phyloP scores from a whole-genome alignment of 257 asterid species.

The Lavandula angustifolia region DNA sequence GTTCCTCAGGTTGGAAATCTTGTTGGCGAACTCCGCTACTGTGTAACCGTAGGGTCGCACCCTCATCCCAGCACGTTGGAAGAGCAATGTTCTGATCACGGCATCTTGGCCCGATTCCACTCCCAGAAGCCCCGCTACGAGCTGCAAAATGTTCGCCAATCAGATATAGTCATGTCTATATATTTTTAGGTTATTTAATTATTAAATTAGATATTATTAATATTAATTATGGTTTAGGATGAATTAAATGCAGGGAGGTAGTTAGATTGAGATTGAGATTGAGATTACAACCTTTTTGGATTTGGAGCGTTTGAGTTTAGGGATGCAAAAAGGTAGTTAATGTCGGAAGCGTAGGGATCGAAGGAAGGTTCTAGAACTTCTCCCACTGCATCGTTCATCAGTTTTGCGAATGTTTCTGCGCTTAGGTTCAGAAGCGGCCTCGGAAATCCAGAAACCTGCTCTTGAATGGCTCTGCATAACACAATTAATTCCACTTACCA shows the following conservation, averaged over 20 bases:
- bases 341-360: slow-evolving; percentile 76
- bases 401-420: slow-evolving; percentile 50
- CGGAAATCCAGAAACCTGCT: slow-evolving; percentile 66
- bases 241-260: too few species aligned
- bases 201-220: too few species aligned
- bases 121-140: slow-evolving; percentile 64
- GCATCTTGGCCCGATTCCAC: slow-evolving; percentile 83
- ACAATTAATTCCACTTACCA: background rate
- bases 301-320: slow-evolving; percentile 49
- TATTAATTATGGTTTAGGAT: too few species aligned
- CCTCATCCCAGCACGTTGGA: slow-evolving; percentile 37
- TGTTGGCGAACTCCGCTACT: slow-evolving; percentile 54
- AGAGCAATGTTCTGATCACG: slow-evolving; percentile 50
- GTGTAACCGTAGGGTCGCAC: slow-evolving; percentile 52
- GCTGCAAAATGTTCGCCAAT: slow-evolving; percentile 31
- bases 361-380: slow-evolving; percentile 57
- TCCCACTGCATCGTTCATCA: slow-evolving; percentile 62
- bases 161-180: too few species aligned
- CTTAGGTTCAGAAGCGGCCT: slow-evolving; percentile 71
- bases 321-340: slow-evolving; percentile 76
- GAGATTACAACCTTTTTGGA: slow-evolving; percentile 46
- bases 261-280: too few species aligned
- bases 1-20: slow-evolving; percentile 50
- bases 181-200: too few species aligned
- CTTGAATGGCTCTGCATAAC: slow-evolving; percentile 68